Evolutionary conservation across 495 filamentous ascomycete species (phyloP).

Genomic region (Neurospora pannonica): DNA sequence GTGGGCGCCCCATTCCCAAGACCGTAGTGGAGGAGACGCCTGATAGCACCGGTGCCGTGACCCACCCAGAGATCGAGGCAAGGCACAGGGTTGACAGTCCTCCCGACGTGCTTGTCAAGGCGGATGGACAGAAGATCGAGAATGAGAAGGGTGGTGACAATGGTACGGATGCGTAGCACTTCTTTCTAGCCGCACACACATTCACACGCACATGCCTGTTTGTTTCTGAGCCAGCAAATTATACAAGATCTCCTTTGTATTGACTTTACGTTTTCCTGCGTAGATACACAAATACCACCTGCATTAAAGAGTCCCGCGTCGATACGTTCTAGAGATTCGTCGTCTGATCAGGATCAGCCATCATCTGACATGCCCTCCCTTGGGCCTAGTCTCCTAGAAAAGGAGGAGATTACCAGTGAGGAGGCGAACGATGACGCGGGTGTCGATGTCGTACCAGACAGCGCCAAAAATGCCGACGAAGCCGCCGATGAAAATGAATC

Average conservation of each 20-base stretch:
- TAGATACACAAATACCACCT: constrained; percentile 31
- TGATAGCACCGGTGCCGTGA: constrained; percentile 31
- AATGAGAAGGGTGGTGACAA: constrained; percentile 16
- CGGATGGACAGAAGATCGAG: constrained; percentile 24
- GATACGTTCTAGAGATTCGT: constrained; percentile 26
- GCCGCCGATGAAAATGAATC: neutral
- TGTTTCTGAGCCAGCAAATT: neutral
- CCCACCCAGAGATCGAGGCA: constrained; percentile 26
- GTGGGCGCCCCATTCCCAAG: constrained; percentile 36
- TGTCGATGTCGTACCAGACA: neutral
- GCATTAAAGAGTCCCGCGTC: constrained; percentile 20
- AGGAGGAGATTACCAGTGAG: neutral
- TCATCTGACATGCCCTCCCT: constrained; percentile 8
- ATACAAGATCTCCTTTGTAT: constrained; percentile 16
- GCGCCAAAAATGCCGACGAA: constrained; percentile 1
- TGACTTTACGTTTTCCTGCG: constrained; percentile 23
- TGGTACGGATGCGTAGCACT: constrained; percentile 31
- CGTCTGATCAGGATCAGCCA: constrained; percentile 10
- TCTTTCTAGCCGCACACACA: constrained; percentile 7
- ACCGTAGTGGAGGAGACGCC: constrained; percentile 40
- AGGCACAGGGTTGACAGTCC: constrained; percentile 35
- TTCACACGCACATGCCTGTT: constrained; percentile 3
- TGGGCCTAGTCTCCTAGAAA: neutral
- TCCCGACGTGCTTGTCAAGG: constrained; percentile 39
- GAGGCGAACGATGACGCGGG: neutral